Percentiles rank a stretch among this genome's conserved stretches.
phyloP scores from a whole-genome alignment of 2,329 filamentous ascomycete species.

The Beauveria sp. region DNA sequence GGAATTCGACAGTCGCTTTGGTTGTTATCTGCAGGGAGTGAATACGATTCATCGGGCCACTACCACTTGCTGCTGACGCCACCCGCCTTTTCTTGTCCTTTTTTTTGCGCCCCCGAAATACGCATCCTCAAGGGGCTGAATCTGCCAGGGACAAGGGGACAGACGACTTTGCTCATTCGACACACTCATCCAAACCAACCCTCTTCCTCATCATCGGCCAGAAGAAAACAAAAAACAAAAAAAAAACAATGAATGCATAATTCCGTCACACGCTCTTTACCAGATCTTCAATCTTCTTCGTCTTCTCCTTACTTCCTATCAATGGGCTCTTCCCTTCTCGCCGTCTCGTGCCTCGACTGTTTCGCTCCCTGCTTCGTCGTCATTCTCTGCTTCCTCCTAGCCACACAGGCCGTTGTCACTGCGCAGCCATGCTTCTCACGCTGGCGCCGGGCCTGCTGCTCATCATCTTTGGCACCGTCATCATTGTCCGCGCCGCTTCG shows the following conservation, averaged over 20 bases:
- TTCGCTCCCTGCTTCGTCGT: not conserved
- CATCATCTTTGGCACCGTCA: slow-evolving; percentile 8
- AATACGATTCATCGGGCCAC: not conserved
- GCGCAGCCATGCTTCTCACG: slow-evolving; percentile 10
- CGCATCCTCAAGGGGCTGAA: not conserved
- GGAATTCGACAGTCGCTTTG: not conserved
- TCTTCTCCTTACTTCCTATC: not conserved
- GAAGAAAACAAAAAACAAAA: not conserved
- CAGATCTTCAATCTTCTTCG: not conserved
- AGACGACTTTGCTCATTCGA: not conserved
- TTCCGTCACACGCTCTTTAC: not conserved
- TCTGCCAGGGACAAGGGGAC: not conserved
- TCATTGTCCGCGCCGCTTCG: slow-evolving; percentile 9
- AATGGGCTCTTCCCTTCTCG: not conserved
- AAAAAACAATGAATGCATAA: not conserved
- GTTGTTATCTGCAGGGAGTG: not conserved
- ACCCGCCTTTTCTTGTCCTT: not conserved
- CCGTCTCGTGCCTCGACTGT: not conserved
- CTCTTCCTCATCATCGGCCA: not conserved
- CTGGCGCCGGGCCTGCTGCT: slow-evolving; percentile 7
- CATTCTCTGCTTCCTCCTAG: not conserved
- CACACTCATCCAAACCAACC: not conserved
- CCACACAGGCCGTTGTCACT: not conserved
- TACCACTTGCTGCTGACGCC: not conserved
- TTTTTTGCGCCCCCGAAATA: not conserved